phyloP scores from a whole-genome alignment of 2,329 filamentous ascomycete species.

The Aspergillus thermomutatus region DNA sequence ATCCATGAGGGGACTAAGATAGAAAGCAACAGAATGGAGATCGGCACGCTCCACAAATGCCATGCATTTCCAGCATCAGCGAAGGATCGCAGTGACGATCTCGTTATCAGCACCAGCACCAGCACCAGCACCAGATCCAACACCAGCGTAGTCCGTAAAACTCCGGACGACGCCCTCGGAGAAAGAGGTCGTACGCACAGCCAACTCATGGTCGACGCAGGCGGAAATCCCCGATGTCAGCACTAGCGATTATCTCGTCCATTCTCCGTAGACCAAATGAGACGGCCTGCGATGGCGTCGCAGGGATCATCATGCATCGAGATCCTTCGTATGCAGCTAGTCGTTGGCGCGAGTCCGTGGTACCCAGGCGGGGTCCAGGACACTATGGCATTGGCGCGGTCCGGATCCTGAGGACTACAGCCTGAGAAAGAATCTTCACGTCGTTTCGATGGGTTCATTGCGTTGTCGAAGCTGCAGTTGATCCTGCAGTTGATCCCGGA shows the following conservation, averaged over 20 bases:
- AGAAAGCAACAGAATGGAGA: neutral
- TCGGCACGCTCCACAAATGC: neutral
- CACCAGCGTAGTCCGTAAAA: neutral
- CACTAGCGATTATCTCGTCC: neutral
- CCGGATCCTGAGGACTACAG: neutral
- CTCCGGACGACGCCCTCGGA: neutral
- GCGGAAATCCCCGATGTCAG: neutral
- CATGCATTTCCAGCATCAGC: neutral
- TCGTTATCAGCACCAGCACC: neutral
- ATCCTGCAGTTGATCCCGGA: too few relatives aligned
- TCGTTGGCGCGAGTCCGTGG: neutral
- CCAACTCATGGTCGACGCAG: neutral
- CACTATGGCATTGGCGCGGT: neutral
- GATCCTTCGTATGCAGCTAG: neutral
- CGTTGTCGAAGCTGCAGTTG: neutral
- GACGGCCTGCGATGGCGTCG: neutral
- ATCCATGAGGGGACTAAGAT: too few relatives aligned
- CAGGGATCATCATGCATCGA: neutral
- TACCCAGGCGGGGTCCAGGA: neutral
- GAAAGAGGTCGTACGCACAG: neutral
- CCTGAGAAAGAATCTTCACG: neutral
- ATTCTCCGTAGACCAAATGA: neutral
- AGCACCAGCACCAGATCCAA: too few relatives aligned
- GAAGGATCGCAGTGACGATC: neutral
- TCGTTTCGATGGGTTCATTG: neutral